Conservation (phyloP, 2,329 filamentous ascomycete genomes). For the Botrytis pseudocinerea region DNA sequence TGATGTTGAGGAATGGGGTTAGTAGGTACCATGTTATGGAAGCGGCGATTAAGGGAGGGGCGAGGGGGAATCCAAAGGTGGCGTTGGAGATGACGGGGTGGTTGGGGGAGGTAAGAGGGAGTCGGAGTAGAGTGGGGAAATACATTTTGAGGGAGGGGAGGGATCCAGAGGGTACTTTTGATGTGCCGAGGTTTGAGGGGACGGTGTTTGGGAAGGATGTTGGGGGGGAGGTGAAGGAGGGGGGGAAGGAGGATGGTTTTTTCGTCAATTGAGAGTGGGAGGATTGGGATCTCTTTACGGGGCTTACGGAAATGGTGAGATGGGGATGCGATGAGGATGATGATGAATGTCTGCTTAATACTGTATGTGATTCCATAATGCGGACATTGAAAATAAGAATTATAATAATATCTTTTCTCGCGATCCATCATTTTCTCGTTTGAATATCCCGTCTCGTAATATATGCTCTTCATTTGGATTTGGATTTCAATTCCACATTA, state of each 20-base stretch:
- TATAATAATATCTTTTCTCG: background rate
- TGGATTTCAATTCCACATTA: too few relatives aligned
- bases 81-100: slow-evolving; percentile 48
- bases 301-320: background rate
- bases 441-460: too few relatives aligned
- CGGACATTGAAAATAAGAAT: background rate
- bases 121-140: slow-evolving; percentile 50
- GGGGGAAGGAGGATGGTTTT: slow-evolving; percentile 37
- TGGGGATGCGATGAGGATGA: background rate
- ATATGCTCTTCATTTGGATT: too few relatives aligned
- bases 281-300: background rate
- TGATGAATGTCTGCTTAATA: background rate
- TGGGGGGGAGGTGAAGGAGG: slow-evolving; percentile 18
- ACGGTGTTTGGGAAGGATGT: slow-evolving; percentile 31
- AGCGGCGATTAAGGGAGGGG: slow-evolving; percentile 52
- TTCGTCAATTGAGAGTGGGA: slow-evolving; percentile 35
- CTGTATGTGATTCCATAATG: background rate
- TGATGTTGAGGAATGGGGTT: slow-evolving; percentile 65
- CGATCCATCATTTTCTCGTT: too few relatives aligned
- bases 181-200: slow-evolving; percentile 47
- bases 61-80: slow-evolving; percentile 51
- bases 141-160: slow-evolving; percentile 55
- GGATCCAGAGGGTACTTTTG: slow-evolving; percentile 55
- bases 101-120: slow-evolving; percentile 49
- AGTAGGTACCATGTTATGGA: slow-evolving; percentile 61